A percentile compares a stretch with the other conserved stretches of the same genome.
Conservation (phyloP, 176 grass and related monocot genomes). For the Pharus latifolius region DNA sequence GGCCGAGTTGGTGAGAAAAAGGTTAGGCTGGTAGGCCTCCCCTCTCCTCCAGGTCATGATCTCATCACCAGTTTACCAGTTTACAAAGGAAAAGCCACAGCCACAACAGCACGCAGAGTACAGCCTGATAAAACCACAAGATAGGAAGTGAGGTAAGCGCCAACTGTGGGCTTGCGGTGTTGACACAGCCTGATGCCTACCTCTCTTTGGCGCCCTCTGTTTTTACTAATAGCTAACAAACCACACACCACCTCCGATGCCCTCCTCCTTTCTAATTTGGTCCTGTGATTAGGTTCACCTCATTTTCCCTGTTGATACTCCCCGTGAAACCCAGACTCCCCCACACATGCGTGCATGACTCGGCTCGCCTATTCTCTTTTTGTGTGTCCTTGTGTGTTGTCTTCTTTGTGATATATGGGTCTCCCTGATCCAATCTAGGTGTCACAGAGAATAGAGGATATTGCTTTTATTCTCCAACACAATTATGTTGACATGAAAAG, state of each 20-base stretch:
- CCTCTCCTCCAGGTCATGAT: constrained; percentile 38
- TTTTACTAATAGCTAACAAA: constrained; percentile 32
- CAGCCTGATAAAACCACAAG: constrained; percentile 16
- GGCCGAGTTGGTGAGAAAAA: constrained; percentile 72
- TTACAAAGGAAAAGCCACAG: not conserved
- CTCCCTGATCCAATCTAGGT: not conserved
- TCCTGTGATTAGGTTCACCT: constrained; percentile 10
- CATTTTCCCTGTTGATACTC: not conserved
- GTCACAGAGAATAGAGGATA: not conserved
- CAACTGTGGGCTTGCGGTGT: constrained; percentile 22
- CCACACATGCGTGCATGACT: not conserved
- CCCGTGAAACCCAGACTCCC: constrained; percentile 2
- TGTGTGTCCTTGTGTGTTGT: not conserved
- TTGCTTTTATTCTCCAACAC: not conserved
- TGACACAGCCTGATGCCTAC: constrained; percentile 18
- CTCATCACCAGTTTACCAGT: constrained; percentile 42
- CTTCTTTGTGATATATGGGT: not conserved
- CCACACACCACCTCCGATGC: constrained; percentile 14
- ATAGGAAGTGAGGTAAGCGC: constrained; percentile 63
- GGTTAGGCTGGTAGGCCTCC: constrained; percentile 58
- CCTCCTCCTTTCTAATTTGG: constrained; percentile 1
- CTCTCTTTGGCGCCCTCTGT: not conserved
- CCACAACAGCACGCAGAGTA: not conserved
- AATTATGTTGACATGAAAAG: constrained; percentile 10
- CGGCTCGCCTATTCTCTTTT: too few species aligned